A percentile compares a stretch with the other conserved stretches of the same genome.
Conservation (phyloP, 1,284 basidiomycete genomes). For the Apiotrichum gracile region DNA sequence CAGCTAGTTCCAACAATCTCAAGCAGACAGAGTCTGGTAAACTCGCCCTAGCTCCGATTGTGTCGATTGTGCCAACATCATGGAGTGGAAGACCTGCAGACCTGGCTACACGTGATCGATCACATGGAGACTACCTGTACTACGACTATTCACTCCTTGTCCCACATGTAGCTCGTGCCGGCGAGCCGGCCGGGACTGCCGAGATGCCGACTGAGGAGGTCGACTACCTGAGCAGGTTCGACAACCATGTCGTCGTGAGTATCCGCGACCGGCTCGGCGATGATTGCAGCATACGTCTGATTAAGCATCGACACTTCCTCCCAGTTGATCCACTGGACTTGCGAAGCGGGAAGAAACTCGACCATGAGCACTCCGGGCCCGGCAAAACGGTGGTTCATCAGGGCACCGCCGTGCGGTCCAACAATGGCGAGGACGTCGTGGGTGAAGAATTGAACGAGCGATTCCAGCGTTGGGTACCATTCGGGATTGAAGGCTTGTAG, state of each 20-base stretch:
- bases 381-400: slow-evolving; percentile 5
- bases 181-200: neutral
- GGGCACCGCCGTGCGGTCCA: slow-evolving; percentile 2
- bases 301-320: slow-evolving; percentile 1
- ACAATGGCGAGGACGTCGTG: neutral
- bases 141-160: neutral
- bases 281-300: slow-evolving; percentile 38
- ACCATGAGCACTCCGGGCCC: neutral
- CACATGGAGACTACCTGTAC: no score
- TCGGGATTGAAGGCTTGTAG: neutral
- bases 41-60: no score
- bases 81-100: no score
- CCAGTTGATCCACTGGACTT: neutral
- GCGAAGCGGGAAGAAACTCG: neutral
- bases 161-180: neutral
- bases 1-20: no score
- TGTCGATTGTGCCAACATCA: no score
- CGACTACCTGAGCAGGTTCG: neutral
- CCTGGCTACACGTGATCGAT: no score
- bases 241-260: neutral
- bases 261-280: neutral
- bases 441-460: neutral
- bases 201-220: neutral
- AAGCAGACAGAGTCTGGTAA: no score
- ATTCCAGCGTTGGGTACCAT: neutral